Evolutionary conservation across 257 asterid species (phyloP), one percentile per base, ranked within the genome.

Genomic region (Lithospermum erythrorhizon): DNA sequence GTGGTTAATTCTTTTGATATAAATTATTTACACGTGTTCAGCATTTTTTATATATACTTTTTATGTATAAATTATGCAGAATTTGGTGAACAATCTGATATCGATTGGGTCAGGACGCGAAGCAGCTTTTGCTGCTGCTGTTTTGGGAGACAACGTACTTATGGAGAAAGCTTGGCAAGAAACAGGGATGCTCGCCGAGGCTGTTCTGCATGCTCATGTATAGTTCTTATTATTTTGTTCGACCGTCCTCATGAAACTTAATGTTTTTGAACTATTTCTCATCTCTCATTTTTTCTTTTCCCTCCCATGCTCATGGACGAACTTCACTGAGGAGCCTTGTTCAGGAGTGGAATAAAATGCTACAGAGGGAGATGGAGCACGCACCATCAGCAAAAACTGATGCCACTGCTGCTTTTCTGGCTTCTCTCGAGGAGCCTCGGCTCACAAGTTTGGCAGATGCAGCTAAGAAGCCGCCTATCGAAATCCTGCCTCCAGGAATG

Each of bases 81-180:
- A 89, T 74, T 61, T 89, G 87, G 99, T 83, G 72, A 84, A 68
- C 85, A 87, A 67, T 71, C 75, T 93, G 84, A 71, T 86, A 68
- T 84, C 97, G 21, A 85, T 86, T 61, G 99, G 99, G 62, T 81
- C 87, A 51, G 97, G 99, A 62, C 78, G 95, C 59, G 99, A 93
- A 78, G 97, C 97, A 21, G 95, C 99, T 69, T 93, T 93, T 73
- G 94, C 97, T 23, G 97, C 95, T 16, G 95, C 97, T 24, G 87
- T 93, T 62, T 76, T 93, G 83, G 99, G 97, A 24, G 99, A 93
- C 80, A 89, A 93, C 65, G 71, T 75, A 60, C 95, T 93, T 63
- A 89, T 93, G 96, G 99, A 93, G 73, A 93, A 86, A 77, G 91
- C 97, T 62, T 93, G 97, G 99, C 89, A 84, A 58, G 95, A 86